A percentile compares a stretch with the other conserved stretches of the same genome.
Conservation (phyloP, 2,329 filamentous ascomycete genomes). For the Drechslerella coelobrocha region DNA sequence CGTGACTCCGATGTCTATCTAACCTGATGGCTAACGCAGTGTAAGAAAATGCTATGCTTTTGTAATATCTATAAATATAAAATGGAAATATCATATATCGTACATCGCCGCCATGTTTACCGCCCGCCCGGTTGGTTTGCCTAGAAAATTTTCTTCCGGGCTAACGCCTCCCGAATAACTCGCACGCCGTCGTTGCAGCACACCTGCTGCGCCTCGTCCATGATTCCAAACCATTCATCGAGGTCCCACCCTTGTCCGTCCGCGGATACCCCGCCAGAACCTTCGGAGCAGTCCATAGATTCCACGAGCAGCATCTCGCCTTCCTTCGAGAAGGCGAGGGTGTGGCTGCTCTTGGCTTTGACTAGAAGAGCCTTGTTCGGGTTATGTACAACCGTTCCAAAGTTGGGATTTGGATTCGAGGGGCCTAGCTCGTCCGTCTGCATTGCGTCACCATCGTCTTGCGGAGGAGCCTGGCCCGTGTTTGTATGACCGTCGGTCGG, state of each 20-base stretch:
- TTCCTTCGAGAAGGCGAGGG: slow-evolving; percentile 50
- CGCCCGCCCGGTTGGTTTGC: background rate
- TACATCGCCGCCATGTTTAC: background rate
- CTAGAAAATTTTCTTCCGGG: slow-evolving; percentile 26
- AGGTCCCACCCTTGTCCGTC: slow-evolving; percentile 68
- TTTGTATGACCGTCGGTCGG: slow-evolving; percentile 11
- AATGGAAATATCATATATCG: no score
- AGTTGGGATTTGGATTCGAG: no score
- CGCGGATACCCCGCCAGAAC: slow-evolving; percentile 24
- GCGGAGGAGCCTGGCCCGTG: no score
- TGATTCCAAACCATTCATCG: slow-evolving; percentile 75
- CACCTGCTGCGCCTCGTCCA: slow-evolving; percentile 68
- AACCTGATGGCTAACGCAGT: no score
- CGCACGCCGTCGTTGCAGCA: slow-evolving; percentile 64
- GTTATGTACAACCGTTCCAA: slow-evolving; percentile 24
- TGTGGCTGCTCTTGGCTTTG: slow-evolving; percentile 38
- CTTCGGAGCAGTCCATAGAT: slow-evolving; percentile 36
- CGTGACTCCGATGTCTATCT: background rate
- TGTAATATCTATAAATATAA: background rate
- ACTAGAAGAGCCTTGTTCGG: slow-evolving; percentile 37
- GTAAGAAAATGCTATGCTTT: no score
- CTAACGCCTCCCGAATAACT: slow-evolving; percentile 21
- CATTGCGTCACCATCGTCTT: slow-evolving; percentile 25
- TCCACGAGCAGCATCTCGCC: slow-evolving; percentile 54
- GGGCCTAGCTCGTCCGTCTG: no score